Percentiles rank a stretch among this genome's conserved stretches.
phyloP scores from a whole-genome alignment of 495 filamentous ascomycete genomes.

The Penicillium bialowiezense region DNA sequence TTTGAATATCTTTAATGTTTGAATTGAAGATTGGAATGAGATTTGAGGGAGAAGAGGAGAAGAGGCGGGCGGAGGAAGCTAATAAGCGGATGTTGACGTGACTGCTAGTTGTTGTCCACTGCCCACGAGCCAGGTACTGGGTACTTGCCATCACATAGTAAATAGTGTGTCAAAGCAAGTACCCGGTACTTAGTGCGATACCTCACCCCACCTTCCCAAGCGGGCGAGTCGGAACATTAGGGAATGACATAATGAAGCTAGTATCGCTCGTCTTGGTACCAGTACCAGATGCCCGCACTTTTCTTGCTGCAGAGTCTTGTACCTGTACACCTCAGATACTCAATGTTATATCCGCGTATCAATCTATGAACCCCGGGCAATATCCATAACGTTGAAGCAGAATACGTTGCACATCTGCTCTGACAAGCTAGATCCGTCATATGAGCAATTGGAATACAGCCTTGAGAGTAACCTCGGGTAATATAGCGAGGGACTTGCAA shows the following conservation, averaged over 20 bases:
- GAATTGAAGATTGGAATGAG: slow-evolving; percentile 6
- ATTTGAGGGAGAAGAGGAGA: slow-evolving; percentile 10
- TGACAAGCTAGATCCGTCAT: background rate
- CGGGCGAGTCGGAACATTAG: slow-evolving; percentile 22
- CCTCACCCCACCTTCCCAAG: slow-evolving; percentile 33
- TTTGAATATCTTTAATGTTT: slow-evolving; percentile 51
- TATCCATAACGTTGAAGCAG: background rate
- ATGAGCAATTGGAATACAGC: background rate
- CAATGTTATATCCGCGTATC: background rate
- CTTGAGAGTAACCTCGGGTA: slow-evolving; percentile 8
- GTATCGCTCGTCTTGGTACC: background rate
- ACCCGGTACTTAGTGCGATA: slow-evolving; percentile 15
- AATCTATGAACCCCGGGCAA: background rate
- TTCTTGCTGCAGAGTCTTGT: background rate
- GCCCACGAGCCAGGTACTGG: background rate
- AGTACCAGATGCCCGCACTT: background rate
- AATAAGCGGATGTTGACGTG: slow-evolving; percentile 36
- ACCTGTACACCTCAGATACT: background rate
- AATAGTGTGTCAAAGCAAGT: background rate
- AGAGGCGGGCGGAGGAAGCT: slow-evolving; percentile 16
- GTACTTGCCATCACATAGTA: background rate
- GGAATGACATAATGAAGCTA: slow-evolving; percentile 28
- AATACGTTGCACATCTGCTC: background rate
- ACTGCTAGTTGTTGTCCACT: slow-evolving; percentile 13
- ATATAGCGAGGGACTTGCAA: background rate